These are phyloP conservation scores for Termitomyces sp. DNA, from an alignment of 768 basidiomycete species.

Conservation along the genomic window DNA sequence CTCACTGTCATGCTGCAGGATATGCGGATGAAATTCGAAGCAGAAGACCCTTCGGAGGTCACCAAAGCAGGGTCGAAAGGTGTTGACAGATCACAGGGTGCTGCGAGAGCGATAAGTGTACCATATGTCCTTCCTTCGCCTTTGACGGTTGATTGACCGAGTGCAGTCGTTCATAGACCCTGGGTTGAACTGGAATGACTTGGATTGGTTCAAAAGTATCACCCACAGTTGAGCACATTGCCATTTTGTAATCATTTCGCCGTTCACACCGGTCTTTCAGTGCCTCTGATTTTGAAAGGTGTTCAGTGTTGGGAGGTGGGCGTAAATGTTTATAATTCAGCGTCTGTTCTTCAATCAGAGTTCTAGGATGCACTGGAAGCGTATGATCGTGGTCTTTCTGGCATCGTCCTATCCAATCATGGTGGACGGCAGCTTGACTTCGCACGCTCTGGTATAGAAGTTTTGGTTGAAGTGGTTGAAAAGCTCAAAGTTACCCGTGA, in stretches of 20 bases:
- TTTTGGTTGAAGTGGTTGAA: slow-evolving; percentile 80
- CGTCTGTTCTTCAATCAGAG: background rate
- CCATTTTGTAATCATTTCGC: slow-evolving; percentile 24
- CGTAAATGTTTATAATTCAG: background rate
- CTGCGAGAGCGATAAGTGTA: slow-evolving; percentile 89
- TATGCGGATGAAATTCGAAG: slow-evolving; percentile 95
- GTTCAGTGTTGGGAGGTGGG: slow-evolving; percentile 78
- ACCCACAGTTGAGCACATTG: slow-evolving; percentile 46
- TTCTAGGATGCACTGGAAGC: slow-evolving; percentile 75
- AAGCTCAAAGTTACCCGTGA: slow-evolving; percentile 65
- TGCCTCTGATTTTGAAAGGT: slow-evolving; percentile 90
- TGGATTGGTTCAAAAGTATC: slow-evolving; percentile 77
- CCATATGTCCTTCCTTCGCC: slow-evolving; percentile 16
- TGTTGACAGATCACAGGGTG: slow-evolving; percentile 85
- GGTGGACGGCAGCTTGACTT: slow-evolving; percentile 78
- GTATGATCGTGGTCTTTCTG: slow-evolving; percentile 68
- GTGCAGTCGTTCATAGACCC: slow-evolving; percentile 91
- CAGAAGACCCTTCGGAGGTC: slow-evolving; percentile 60
- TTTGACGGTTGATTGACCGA: background rate
- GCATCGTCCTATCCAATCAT: slow-evolving; percentile 85
- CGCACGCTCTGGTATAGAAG: slow-evolving; percentile 83
- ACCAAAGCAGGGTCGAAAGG: slow-evolving; percentile 44
- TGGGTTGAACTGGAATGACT: slow-evolving; percentile 78
- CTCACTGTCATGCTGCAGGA: slow-evolving; percentile 38
- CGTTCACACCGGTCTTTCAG: slow-evolving; percentile 29